Evolutionary conservation across 176 grass and related monocot genomes (phyloP).

Genomic region (Carex cristatella): DNA sequence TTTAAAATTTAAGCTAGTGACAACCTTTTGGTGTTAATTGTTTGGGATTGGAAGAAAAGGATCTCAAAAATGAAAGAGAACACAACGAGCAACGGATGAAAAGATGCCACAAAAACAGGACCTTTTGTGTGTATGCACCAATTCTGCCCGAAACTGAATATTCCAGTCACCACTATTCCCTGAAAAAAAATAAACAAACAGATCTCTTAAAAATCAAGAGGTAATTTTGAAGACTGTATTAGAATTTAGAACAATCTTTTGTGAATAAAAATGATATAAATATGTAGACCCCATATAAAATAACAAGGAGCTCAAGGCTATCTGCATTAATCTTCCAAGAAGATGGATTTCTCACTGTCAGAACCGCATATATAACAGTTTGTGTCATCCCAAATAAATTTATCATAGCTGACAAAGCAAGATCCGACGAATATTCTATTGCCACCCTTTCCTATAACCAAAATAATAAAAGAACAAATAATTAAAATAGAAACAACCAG

Average conservation of each 20-base stretch:
- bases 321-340: conserved; percentile 21
- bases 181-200: conserved; percentile 2
- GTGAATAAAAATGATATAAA: background rate
- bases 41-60: background rate
- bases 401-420: conserved; percentile 29
- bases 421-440: conserved; percentile 23
- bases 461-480: background rate
- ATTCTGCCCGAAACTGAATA: conserved; percentile 14
- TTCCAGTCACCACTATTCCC: conserved; percentile 18
- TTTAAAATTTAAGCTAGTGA: background rate
- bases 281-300: conserved; percentile 18
- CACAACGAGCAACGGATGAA: conserved; percentile 31
- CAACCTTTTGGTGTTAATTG: background rate
- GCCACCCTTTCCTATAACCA: conserved; percentile 28
- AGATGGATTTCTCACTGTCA: conserved; percentile 21
- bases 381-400: conserved; percentile 18
- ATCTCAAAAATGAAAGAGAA: conserved; percentile 31
- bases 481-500: background rate
- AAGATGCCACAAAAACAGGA: conserved; percentile 24
- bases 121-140: conserved; percentile 34
- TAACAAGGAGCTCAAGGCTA: conserved; percentile 15
- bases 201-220: background rate
- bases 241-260: background rate
- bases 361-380: background rate
- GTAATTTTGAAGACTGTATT: too few species aligned